These are phyloP conservation scores for Alternaria alternata DNA, from an alignment of 2,329 filamentous ascomycete species.

Conservation along the genomic window DNA sequence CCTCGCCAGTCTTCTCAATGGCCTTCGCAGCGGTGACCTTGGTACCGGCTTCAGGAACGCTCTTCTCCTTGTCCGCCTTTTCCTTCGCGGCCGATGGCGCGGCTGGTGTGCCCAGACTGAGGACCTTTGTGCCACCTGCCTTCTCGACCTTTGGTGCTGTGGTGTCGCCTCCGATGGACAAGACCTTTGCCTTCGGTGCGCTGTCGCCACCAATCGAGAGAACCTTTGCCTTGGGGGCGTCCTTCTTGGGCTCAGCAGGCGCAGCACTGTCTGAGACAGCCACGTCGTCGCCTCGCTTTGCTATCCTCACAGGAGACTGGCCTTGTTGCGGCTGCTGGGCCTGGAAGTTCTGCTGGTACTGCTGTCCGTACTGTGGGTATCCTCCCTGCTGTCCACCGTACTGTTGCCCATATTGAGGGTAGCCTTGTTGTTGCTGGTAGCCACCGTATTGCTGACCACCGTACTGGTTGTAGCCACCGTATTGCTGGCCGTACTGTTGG, in stretches of 20 bases:
- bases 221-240: slow-evolving; percentile 67
- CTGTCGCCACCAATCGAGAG: slow-evolving; percentile 68
- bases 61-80: slow-evolving; percentile 54
- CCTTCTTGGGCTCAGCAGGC: slow-evolving; percentile 47
- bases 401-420: slow-evolving; percentile 45
- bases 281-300: slow-evolving; percentile 65
- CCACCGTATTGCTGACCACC: slow-evolving; percentile 51
- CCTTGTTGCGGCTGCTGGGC: slow-evolving; percentile 55
- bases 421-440: slow-evolving; percentile 57
- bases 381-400: slow-evolving; percentile 55
- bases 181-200: slow-evolving; percentile 65
- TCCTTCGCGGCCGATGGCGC: slow-evolving; percentile 60
- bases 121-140: slow-evolving; percentile 69
- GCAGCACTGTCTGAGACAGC: slow-evolving; percentile 58
- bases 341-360: slow-evolving; percentile 36
- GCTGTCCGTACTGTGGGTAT: slow-evolving; percentile 21
- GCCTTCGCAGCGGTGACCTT: slow-evolving; percentile 90
- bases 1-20: slow-evolving; percentile 87
- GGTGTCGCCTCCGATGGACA: slow-evolving; percentile 66
- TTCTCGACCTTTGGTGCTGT: slow-evolving; percentile 64
- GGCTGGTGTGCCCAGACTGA: slow-evolving; percentile 71
- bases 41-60: slow-evolving; percentile 71
- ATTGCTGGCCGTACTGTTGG: slow-evolving; percentile 64
- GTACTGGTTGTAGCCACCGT: slow-evolving; percentile 67
- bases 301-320: slow-evolving; percentile 66